Base-by-base conservation (phyloP, 2,329 filamentous ascomycete species). In the Ceratocystis harringtonii region DNA sequence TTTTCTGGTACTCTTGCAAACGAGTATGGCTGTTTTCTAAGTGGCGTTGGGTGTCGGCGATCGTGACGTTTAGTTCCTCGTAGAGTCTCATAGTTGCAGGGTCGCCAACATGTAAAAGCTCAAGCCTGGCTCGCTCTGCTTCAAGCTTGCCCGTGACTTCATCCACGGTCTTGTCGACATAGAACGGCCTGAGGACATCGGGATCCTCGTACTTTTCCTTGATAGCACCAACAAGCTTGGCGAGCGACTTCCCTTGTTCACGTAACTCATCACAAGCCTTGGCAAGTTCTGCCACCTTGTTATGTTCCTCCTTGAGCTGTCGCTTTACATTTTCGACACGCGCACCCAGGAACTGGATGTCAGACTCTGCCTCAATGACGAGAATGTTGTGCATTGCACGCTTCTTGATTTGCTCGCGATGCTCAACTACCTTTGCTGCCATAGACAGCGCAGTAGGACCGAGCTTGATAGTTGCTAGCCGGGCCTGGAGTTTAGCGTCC, bases 351-450 rank as follows among this genome's bases (percentile, higher is more conserved):
- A 82, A 82, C 57, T 84, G 79, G 2, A 88, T 74, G 71, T 99
- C 94, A 0, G 91, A 96, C n/a, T 79, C 74, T 1, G 90, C 92
- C 77, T 99, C 94, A 36, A 95, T 81, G 0, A 82, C 76, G 68
- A 84, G 80, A 57, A 96, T 79, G 69, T 89, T 82, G 1, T 64
- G 57, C n/a, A 61, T 48, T 28, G 45, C 50, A 19, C 22, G 52
- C 61, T 64, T 67, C 22, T 52, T 55, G 45, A 69, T 45, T 7
- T 62, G 58, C 19, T 41, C 12, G 36, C 65, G 66, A 41, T 67
- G 60, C 10, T 41, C 65, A 7, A 67, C 19, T 2, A 65, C 62
- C 5, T 66, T 63, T 19, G 43, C 50, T 19, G 66, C 55, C 2
- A 44, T 22, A 43, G 63, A n/a, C 30, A 65, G 48, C 7, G 65